Base-by-base conservation (phyloP, 139 green algal species). In the Chlorella vulgaris region DNA sequence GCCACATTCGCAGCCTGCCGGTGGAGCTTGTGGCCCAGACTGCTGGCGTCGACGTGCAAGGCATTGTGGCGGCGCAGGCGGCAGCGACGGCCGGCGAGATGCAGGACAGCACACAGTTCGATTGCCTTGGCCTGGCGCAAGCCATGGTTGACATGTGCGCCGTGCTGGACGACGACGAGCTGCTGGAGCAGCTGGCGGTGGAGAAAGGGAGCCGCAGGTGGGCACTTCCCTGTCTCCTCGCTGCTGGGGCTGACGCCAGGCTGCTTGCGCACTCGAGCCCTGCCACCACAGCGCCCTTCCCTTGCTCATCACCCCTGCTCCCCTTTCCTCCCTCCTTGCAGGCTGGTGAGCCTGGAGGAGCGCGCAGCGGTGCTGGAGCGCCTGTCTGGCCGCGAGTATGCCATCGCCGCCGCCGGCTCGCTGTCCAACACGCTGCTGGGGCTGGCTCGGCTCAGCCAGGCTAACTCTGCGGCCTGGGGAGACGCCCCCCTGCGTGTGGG, bases 351-450 rank as follows among this genome's bases (percentile, higher is more conserved):
- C 36, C 28, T 83, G 0, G 83, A 86, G 47, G 67, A 88, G 51
- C 67, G 76, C 24, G 67, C 63, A 22, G 55, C 28, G 8, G 39
- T 88, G 24, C 55, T 92, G 33, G 29, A 65, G 29, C 40, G 24
- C 8, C 66, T 89, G 38, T 47, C 81, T 43, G 67, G 76, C 53
- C 35, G 69, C 28, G 47, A 53, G 13, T 83, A 87, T n/a, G 84
- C 96, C 86, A 84, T 98, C 10, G 91, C 82, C 61, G 90, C 94
- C 3, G 96, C 93, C 2, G 94, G 96, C 70, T 97, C 91, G 0
- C 78, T 99, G 0, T 91, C 90, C 58, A 99, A 99, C 89, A 97
- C 93, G 0, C 89, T 99, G 26, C 88, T 98, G 42, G 94, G 85
- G 33, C 83, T 98, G 22, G 86, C 89, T 0, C 84, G 92, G 15